phyloP scores from a whole-genome alignment of 2,329 filamentous ascomycete species.

The Penicillium sp. region DNA sequence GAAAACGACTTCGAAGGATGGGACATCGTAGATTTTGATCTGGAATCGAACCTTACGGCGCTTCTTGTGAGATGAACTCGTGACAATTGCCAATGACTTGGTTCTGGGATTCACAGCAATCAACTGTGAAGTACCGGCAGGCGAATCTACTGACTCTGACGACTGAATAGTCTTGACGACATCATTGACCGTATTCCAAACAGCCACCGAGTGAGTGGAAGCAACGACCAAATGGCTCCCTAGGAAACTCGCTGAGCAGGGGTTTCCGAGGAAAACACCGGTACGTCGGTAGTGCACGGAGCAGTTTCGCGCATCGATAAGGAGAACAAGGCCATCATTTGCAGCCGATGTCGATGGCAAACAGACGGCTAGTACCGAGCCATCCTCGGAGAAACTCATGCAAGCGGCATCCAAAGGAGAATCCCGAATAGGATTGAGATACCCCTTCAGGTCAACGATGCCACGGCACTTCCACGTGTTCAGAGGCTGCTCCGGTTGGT shows the following conservation, averaged over 20 bases:
- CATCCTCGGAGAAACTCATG: conserved; percentile 78
- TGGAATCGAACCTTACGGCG: conserved; percentile 46
- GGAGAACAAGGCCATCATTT: conserved; percentile 64
- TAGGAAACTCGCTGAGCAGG: conserved; percentile 69
- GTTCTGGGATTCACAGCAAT: conserved; percentile 69
- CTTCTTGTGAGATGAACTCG: conserved; percentile 48
- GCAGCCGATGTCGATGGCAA: conserved; percentile 41
- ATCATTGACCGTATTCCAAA: conserved; percentile 83
- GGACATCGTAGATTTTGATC: conserved; percentile 66
- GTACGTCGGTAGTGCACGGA: conserved; percentile 65
- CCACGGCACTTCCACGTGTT: conserved; percentile 73
- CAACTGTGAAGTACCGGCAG: conserved; percentile 22
- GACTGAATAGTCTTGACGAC: conserved; percentile 66
- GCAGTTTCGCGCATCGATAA: conserved; percentile 72
- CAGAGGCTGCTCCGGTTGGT: conserved; percentile 48
- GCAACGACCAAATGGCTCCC: conserved; percentile 73
- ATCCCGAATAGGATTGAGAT: conserved; percentile 24
- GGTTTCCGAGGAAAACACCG: conserved; percentile 63
- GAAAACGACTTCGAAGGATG: conserved; percentile 59
- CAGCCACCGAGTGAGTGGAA: conserved; percentile 64
- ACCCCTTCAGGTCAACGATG: conserved; percentile 50
- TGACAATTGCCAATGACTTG: conserved; percentile 64
- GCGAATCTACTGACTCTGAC: conserved; percentile 39
- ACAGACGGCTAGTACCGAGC: conserved; percentile 72
- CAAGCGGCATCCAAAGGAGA: conserved; percentile 55